Evolutionary conservation across 2,329 filamentous ascomycete species (phyloP), one percentile per base, ranked within the genome.

Genomic region (Mycosphaerella sp.): DNA sequence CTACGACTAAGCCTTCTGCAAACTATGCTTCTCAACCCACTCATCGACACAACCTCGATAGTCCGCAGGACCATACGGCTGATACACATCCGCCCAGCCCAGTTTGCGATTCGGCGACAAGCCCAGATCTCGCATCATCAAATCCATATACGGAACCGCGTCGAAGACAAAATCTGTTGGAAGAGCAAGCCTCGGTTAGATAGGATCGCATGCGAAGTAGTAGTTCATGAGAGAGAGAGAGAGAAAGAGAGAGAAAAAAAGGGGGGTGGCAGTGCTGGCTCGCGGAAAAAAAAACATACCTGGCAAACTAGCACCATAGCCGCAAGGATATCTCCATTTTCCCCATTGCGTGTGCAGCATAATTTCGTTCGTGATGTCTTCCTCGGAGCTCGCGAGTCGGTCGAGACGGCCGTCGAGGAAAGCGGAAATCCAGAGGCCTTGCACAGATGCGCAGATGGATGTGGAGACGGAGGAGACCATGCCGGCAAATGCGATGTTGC

Each of bases 151-250:
- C 3, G 85, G 85, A 48, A 91, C 65, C 0, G 78, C 78, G 66
- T 93, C 87, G 62, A 91, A 90, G 14, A 87, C 82, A 57, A 89
- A 83, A 64, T 87, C 85, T 25, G n/a, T n/a, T n/a, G n/a, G n/a
- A n/a, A n/a, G n/a, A n/a, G n/a, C n/a, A n/a, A n/a, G n/a, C n/a
- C n/a, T n/a, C n/a, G n/a, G n/a, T n/a, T n/a, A n/a, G n/a, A n/a
- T n/a, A n/a, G n/a, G n/a, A n/a, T n/a, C n/a, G n/a, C n/a, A n/a
- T n/a, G n/a, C n/a, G n/a, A n/a, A n/a, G n/a, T n/a, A n/a, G n/a
- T n/a, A n/a, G n/a, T n/a, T n/a, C n/a, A n/a, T n/a, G 21, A 25
- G 21, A 21, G 21, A 21, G 21, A 21, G 6, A 21, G 6, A 21
- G 6, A 21, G 21, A 21, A 21, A 21, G 6, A 21, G 21, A 21